Percentiles rank a stretch among this genome's conserved stretches.
These are phyloP conservation scores for Phytophthora constricta DNA, from an alignment of 352 stramenopile species.

Conservation along the genomic window DNA sequence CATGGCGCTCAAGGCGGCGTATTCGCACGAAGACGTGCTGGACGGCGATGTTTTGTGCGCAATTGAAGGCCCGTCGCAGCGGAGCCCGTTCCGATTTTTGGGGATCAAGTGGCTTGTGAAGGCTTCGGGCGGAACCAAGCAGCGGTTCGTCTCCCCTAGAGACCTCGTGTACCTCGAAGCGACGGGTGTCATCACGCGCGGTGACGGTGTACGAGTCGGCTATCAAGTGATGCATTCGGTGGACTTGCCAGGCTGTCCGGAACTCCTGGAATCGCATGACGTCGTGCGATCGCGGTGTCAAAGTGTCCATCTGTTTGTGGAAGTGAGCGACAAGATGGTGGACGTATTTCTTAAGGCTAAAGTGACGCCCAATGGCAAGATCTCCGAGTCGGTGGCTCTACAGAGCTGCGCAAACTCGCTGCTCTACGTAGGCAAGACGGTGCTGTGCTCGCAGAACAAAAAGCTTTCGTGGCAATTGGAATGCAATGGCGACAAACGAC, in stretches of 20 bases:
- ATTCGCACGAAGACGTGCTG: conserved; percentile 52
- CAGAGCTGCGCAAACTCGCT: conserved; percentile 46
- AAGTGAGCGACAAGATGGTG: conserved; percentile 34
- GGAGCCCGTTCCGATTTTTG: conserved; percentile 71
- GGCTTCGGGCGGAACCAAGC: conserved; percentile 45
- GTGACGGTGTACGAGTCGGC: conserved; percentile 59
- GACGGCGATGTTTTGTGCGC: conserved; percentile 64
- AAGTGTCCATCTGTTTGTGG: conserved; percentile 53
- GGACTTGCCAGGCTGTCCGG: conserved; percentile 40
- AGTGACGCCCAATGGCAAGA: conserved; percentile 37
- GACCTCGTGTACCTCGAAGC: conserved; percentile 78
- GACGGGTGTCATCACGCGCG: conserved; percentile 58
- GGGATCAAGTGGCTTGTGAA: conserved; percentile 78
- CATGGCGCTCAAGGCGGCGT: conserved; percentile 62
- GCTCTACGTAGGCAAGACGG: conserved; percentile 49
- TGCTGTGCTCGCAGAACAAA: conserved; percentile 58
- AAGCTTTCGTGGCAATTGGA: conserved; percentile 57
- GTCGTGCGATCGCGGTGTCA: conserved; percentile 47
- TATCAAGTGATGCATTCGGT: conserved; percentile 79
- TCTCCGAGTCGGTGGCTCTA: conserved; percentile 36
- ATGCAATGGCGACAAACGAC: conserved; percentile 24
- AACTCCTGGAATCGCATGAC: conserved; percentile 41
- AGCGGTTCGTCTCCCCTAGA: conserved; percentile 44
- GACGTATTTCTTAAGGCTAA: conserved; percentile 50
- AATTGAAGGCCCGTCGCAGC: conserved; percentile 57